Evolutionary conservation across 1,284 basidiomycete genomes (phyloP), one percentile per base, ranked within the genome.

Genomic region (Mrakiaceae sp.): DNA sequence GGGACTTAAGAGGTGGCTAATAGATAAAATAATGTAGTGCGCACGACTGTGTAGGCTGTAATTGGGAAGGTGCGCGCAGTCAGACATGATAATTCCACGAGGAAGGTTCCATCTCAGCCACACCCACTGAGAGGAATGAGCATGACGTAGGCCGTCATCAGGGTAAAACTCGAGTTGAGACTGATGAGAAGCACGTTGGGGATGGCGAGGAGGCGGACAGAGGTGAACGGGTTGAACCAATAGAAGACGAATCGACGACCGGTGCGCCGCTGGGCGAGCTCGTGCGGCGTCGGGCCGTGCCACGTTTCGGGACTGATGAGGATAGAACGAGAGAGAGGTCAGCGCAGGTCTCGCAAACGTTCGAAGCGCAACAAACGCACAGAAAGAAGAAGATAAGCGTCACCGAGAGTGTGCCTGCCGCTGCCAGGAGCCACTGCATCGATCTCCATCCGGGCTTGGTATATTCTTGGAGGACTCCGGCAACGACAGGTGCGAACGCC

Each of bases 261-360:
- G 40, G 68, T 69, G 46, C 71, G 68, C 42, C 69, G 68, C 52
- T 69, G 68, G 2, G 72, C 66, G 0, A 62, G 61, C 14, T 70
- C 59, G 63, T 76, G 74, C 0, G 74, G 79, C 66, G 61, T 77
- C 71, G 60, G 82, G 76, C 70, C 74, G 70, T 86, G 84, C 14
- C 79, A 81, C 1, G 88, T 90, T 71, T 91, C 89, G 0, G 88
- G 87, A n/a, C 63, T 64, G 46, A 7, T 9, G 6, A 44, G 5
- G 27, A 27, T 5, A 14, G 55, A 27, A 49, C 9, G 51, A 51
- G 27, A 9, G 11, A 2, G 11, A 46, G 40, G 56, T 52, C 12
- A 54, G 60, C 42, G 10, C 8, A 40, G 39, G 9, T 43, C 27
- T 27, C 16, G 10, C 46, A 9, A 6, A 53, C 8, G 39, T 4